Base-by-base conservation (phyloP, 208 protist species). In the Leishmania lainsoni region DNA sequence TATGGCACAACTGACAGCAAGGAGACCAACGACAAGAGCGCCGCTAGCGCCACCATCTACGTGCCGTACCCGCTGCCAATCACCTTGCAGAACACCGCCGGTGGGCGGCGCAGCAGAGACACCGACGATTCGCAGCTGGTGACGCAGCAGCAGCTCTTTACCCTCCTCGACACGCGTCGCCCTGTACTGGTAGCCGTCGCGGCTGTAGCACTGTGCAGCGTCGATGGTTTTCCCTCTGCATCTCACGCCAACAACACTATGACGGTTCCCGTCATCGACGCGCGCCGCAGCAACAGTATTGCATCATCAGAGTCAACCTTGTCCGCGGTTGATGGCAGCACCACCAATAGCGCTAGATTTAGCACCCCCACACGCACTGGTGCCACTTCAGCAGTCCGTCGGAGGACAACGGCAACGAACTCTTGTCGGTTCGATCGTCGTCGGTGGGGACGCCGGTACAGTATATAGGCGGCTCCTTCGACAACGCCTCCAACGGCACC, bases 101-200 rank as follows among this genome's bases (percentile, higher is more conserved):
- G 68, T 72, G 42, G 29, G 42, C 35, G 22, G 17, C 0, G 39
- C 68, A 8, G 68, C 35, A 78, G 49, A 8, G 80, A 69, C 32
- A 49, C 32, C 45, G 56, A 76, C 14, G n/a, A 61, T 9, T 16
- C 45, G 29, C 29, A 76, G 51, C 32, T 12, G n/a, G 74, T 83
- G 66, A 65, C 80, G 12, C 45, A 65, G 42, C 80, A 83, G 75
- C 65, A 35, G 74, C 75, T 83, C 59, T 66, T 79, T 35, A 79
- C 80, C 65, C 61, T 83, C 42, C 65, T 79, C 32, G 80, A 83
- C 56, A 6, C 63, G 73, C 80, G 80, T 54, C 80, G 72, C 32
- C 63, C 80, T 29, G 75, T 49, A 49, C 39, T 83, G 74, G 26
- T 79, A 52, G 74, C 74, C 17, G 74, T 74, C 56, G 32, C 59